Base-by-base conservation (phyloP, 2,329 filamentous ascomycete species). In the Laburnicola sp. region DNA sequence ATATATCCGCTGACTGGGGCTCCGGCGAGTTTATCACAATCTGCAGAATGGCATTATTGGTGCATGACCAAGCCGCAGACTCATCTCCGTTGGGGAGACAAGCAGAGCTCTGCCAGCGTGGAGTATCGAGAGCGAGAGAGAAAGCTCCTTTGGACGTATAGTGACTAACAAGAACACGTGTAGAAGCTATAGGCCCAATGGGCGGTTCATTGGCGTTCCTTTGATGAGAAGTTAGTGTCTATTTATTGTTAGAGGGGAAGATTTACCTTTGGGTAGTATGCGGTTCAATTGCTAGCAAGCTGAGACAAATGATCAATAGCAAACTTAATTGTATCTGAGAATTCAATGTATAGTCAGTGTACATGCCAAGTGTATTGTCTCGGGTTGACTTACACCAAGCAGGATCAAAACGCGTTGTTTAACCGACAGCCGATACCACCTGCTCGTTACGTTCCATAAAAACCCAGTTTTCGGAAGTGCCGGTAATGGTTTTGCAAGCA, bases 71-170 rank as follows among this genome's bases (percentile, higher is more conserved):
- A 28, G 65, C 55, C 16, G 56, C 39, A 2, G 57, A 62, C 22
- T 69, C 63, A 36, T 65, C 64, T 6, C 42, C 59, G 22, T 40
- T 57, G 22, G 60, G 48, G 8, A 70, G 53, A 38, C 67, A 70
- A 23, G 56, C 56, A 9, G 62, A 67, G 35, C 54, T 65, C 23
- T 69, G 59, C 30, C 65, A 58, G 40, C 65, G 56, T 4, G 62
- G 49, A 11, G 56, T 35, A 16, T 52, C 50, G 2, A 68, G 51
- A 3, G 53, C 50, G 3, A 68, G 35, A 3, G 48, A 45, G 41
- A 62, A 70, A 10, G 60, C 59, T 0, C 65, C 65, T 21, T 56
- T 51, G 22, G 52, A 9, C 10, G 54, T 38, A 8, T 39, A 10
- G 26, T 46, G 47, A 11, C 42, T 34, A 16, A 40, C 47, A 10